phyloP scores from a whole-genome alignment of 805 yeast genomes.

The Wickerhamiella brachini region DNA sequence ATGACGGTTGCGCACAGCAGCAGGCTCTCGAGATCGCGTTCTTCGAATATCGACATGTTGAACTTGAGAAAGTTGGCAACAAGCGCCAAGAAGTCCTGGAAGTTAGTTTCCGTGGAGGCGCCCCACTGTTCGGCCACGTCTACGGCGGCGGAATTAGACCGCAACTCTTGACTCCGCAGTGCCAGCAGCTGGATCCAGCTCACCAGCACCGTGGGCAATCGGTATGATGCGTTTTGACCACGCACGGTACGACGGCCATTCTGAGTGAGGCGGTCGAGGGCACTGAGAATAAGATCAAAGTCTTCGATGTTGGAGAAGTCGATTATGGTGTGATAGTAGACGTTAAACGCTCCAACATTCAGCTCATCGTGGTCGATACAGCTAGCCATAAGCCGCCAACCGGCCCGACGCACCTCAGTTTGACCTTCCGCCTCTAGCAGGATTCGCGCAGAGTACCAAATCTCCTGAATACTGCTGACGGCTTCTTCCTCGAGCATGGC shows the following conservation, averaged over 20 bases:
- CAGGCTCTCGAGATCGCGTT: slow-evolving; percentile 25
- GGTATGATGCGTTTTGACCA: slow-evolving; percentile 25
- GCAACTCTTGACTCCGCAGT: slow-evolving; percentile 20
- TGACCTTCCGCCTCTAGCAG: slow-evolving; percentile 31
- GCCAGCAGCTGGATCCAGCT: slow-evolving; percentile 27
- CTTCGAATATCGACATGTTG: slow-evolving; percentile 35
- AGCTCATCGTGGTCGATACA: slow-evolving; percentile 44
- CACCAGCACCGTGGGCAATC: slow-evolving; percentile 27
- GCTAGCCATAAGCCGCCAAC: slow-evolving; percentile 37
- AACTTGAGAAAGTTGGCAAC: slow-evolving; percentile 34
- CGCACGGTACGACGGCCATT: slow-evolving; percentile 29
- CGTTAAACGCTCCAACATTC: slow-evolving; percentile 34
- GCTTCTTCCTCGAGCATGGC: slow-evolving; percentile 38
- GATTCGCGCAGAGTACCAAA: slow-evolving; percentile 58
- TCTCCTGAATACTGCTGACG: slow-evolving; percentile 49
- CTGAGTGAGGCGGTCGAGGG: slow-evolving; percentile 35
- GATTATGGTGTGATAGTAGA: slow-evolving; percentile 49
- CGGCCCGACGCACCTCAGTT: slow-evolving; percentile 32
- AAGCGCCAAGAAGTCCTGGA: slow-evolving; percentile 26
- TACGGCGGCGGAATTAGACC: slow-evolving; percentile 17
- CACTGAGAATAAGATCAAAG: slow-evolving; percentile 35
- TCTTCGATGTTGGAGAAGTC: slow-evolving; percentile 37
- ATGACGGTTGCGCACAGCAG: slow-evolving; percentile 27
- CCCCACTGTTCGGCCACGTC: slow-evolving; percentile 22
- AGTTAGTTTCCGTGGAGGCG: slow-evolving; percentile 16